Evolutionary conservation across 176 grass and related monocot species (phyloP).

Genomic region (Oryza rufipogon): DNA sequence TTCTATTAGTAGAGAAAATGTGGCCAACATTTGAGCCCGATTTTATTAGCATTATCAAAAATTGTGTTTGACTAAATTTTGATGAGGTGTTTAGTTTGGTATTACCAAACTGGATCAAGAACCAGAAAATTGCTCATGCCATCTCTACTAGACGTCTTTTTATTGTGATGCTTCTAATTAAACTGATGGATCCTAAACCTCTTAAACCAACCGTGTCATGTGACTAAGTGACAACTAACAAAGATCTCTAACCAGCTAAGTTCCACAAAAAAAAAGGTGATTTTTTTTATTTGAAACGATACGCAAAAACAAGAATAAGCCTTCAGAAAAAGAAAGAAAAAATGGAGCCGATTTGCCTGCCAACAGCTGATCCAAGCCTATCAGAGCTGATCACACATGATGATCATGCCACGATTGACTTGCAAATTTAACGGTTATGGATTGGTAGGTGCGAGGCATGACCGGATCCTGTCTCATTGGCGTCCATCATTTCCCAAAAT

Average conservation of each 20-base stretch:
- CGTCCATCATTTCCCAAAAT: constrained; percentile 28
- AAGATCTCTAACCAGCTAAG: neutral
- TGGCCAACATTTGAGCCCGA: too few species aligned
- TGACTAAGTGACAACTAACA: neutral
- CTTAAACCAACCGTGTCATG: neutral
- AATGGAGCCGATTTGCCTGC: neutral
- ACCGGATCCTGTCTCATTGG: constrained; percentile 40
- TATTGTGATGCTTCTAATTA: neutral
- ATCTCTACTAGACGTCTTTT: too few species aligned
- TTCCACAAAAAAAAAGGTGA: neutral
- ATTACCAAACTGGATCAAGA: too few species aligned
- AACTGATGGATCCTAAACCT: neutral
- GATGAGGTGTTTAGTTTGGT: too few species aligned
- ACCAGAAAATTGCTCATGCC: too few species aligned
- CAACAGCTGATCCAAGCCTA: neutral
- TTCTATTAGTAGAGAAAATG: too few species aligned
- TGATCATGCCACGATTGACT: constrained; percentile 33
- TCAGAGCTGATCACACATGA: constrained; percentile 15
- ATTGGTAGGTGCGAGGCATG: constrained; percentile 49
- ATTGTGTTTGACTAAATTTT: too few species aligned
- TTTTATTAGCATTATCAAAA: too few species aligned
- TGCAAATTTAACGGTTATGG: neutral
- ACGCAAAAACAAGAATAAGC: neutral
- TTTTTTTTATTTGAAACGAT: neutral
- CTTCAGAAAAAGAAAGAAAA: neutral